phyloP scores from a whole-genome alignment of 2,329 filamentous ascomycete genomes.

The Taxawa tesnikishii region DNA sequence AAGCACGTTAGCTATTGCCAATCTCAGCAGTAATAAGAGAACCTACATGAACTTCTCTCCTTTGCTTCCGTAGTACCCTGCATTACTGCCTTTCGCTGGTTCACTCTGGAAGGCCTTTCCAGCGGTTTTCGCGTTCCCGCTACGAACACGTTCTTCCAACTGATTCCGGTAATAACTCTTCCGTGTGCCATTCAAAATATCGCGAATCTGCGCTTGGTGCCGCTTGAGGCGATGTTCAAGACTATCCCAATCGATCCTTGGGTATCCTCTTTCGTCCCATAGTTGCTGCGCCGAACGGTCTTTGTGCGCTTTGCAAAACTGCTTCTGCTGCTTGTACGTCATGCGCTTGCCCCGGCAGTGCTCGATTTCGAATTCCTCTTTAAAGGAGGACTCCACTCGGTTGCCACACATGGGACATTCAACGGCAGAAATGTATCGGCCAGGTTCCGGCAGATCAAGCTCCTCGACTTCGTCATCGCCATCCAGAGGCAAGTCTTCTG shows the following conservation, averaged over 20 bases:
- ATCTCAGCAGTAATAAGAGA: no score
- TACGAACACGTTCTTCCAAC: slow-evolving; percentile 10
- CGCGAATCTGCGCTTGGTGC: slow-evolving; percentile 13
- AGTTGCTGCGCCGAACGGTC: slow-evolving; percentile 13
- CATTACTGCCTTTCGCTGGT: slow-evolving; percentile 4
- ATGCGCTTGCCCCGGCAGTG: slow-evolving; percentile 11
- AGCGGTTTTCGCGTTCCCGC: slow-evolving; percentile 10
- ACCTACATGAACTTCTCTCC: slow-evolving; percentile 22
- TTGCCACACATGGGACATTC: slow-evolving; percentile 22
- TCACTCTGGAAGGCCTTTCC: slow-evolving; percentile 9
- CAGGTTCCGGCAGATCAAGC: no score
- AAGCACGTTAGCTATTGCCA: no score
- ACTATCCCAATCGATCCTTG: slow-evolving; percentile 19
- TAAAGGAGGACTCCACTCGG: slow-evolving; percentile 13
- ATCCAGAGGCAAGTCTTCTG: no score
- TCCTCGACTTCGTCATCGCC: no score
- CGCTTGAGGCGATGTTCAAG: slow-evolving; percentile 14
- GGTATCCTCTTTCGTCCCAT: slow-evolving; percentile 19
- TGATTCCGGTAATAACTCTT: slow-evolving; percentile 14
- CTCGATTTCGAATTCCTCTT: slow-evolving; percentile 18
- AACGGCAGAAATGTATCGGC: no score
- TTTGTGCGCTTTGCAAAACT: slow-evolving; percentile 21
- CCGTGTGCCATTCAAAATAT: slow-evolving; percentile 13
- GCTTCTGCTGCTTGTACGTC: slow-evolving; percentile 18
- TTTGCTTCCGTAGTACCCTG: slow-evolving; percentile 22